A percentile compares a stretch with the other conserved stretches of the same genome.
These are phyloP conservation scores for Yarrowia porcina DNA, from an alignment of 805 yeast genomes.

Conservation along the genomic window DNA sequence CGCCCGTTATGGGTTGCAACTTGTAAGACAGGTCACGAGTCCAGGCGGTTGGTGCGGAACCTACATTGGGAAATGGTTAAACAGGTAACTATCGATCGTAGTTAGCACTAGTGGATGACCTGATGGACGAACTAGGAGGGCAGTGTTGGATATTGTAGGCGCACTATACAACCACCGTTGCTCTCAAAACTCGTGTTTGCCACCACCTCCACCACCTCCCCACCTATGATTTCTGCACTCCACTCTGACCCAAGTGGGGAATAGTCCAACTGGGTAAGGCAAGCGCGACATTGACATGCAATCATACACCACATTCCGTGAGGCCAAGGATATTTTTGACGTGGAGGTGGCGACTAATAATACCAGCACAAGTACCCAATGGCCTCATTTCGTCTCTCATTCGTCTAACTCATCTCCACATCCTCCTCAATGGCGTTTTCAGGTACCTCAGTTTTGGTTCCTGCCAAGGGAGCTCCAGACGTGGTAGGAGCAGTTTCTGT, in stretches of 20 bases:
- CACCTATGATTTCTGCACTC: neutral
- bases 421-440: slow-evolving; percentile 26
- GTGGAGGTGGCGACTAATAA: neutral
- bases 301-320: neutral
- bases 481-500: neutral
- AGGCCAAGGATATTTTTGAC: neutral
- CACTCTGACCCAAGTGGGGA: neutral
- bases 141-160: neutral
- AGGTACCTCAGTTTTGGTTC: slow-evolving; percentile 21
- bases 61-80: too few relatives aligned
- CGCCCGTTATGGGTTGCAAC: neutral
- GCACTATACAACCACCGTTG: neutral
- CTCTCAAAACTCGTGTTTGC: neutral
- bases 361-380: too few relatives aligned
- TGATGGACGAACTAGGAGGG: neutral
- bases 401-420: slow-evolving; percentile 8
- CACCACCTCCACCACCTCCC: neutral
- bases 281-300: neutral
- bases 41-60: neutral
- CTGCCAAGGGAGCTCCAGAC: slow-evolving; percentile 8
- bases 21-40: slow-evolving; percentile 9
- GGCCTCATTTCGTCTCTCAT: too few relatives aligned
- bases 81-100: too few relatives aligned
- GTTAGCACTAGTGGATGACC: neutral
- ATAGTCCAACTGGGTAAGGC: neutral